A percentile compares a stretch with the other conserved stretches of the same genome.
Evolutionary conservation across 345 rosid genomes (phyloP).

Genomic region (Populus alba): DNA sequence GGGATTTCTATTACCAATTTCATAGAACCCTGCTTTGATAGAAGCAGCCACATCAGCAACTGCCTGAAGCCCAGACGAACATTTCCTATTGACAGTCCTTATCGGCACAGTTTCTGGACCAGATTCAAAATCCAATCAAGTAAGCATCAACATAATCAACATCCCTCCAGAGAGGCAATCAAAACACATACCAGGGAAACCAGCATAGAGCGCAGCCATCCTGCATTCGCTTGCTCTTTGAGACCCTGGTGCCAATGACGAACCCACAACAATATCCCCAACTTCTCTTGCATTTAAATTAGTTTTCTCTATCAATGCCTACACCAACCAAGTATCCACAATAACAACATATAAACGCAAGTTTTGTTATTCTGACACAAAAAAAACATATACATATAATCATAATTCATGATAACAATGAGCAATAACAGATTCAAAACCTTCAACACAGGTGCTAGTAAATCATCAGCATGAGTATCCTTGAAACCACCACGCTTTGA

Average conservation of each 20-base stretch:
- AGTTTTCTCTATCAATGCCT: slow-evolving; percentile 82
- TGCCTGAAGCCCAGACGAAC: slow-evolving; percentile 97
- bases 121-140: not conserved
- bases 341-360: too few relatives aligned
- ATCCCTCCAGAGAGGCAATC: not conserved
- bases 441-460: slow-evolving; percentile 79
- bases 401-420: not conserved
- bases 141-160: not conserved
- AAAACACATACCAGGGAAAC: slow-evolving; percentile 66
- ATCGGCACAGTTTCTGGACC: slow-evolving; percentile 76
- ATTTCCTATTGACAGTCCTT: slow-evolving; percentile 88
- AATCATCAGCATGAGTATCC: slow-evolving; percentile 81
- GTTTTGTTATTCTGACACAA: too few relatives aligned
- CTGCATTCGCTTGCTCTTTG: slow-evolving; percentile 90
- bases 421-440: slow-evolving; percentile 20
- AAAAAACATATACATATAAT: not conserved
- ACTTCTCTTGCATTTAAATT: slow-evolving; percentile 79
- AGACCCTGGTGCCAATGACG: slow-evolving; percentile 83
- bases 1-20: slow-evolving; percentile 50
- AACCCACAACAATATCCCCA: slow-evolving; percentile 96
- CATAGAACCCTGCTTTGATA: slow-evolving; percentile 93
- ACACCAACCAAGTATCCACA: slow-evolving; percentile 12
- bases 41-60: slow-evolving; percentile 98
- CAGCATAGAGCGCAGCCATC: slow-evolving; percentile 97
- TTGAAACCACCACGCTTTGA: slow-evolving; percentile 85